These are phyloP conservation scores for Monosporascus ibericus DNA, from an alignment of 2,329 filamentous ascomycete genomes.

Conservation along the genomic window DNA sequence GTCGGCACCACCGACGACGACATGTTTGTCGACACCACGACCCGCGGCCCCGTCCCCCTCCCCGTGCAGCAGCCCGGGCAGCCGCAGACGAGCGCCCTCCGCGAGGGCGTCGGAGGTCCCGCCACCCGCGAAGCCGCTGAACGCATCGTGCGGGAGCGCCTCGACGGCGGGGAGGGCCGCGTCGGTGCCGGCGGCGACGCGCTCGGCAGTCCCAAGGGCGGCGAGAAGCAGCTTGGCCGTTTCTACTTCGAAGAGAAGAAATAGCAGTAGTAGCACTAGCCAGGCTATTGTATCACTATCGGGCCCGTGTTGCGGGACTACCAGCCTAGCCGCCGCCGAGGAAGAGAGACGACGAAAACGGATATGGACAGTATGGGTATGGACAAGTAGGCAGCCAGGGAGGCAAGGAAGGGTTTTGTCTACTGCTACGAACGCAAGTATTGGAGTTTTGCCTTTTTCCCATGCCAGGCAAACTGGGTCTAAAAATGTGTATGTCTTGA, in stretches of 20 bases:
- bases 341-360: too few species aligned
- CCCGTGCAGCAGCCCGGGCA: constrained; percentile 21
- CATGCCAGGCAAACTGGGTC: too few species aligned
- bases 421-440: too few species aligned
- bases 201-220: constrained; percentile 38
- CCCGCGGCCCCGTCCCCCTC: constrained; percentile 48
- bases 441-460: too few species aligned
- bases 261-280: constrained; percentile 3
- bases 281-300: too few species aligned
- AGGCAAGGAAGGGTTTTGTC: too few species aligned
- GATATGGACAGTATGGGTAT: too few species aligned
- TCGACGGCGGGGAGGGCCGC: constrained; percentile 44
- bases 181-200: constrained; percentile 25
- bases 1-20: constrained; percentile 38
- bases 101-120: constrained; percentile 25
- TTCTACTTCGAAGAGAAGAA: constrained; percentile 55
- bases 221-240: constrained; percentile 42
- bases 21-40: constrained; percentile 59
- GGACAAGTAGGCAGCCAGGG: too few species aligned
- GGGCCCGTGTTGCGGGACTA: too few species aligned
- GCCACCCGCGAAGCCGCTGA: constrained; percentile 52
- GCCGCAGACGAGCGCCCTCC: constrained; percentile 29
- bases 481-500: too few species aligned
- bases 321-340: too few species aligned
- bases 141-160: constrained; percentile 54